These are phyloP conservation scores for Astrocystis sublimbata DNA, from an alignment of 495 filamentous ascomycete genomes.

Conservation along the genomic window DNA sequence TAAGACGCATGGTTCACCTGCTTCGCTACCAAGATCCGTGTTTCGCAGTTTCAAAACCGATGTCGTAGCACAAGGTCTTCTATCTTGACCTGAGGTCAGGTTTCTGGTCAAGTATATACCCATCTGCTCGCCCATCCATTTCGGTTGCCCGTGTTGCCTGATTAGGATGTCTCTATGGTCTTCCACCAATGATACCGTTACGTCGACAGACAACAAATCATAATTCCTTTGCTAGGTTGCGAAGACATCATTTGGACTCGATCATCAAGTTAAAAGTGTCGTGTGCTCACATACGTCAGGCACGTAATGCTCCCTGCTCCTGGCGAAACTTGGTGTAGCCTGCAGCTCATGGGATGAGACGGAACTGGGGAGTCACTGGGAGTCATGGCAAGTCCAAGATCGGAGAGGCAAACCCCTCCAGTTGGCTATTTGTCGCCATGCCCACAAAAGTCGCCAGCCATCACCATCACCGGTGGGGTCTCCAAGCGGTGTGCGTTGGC, in stretches of 20 bases:
- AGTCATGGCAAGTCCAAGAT: no score
- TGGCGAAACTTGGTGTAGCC: not conserved
- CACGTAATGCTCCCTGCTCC: no score
- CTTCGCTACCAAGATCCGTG: no score
- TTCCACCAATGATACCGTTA: conserved; percentile 9
- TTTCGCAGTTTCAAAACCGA: no score
- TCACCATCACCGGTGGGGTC: not conserved
- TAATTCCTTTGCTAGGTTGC: no score
- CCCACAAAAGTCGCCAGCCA: not conserved
- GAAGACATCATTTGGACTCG: not conserved
- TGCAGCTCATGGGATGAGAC: not conserved
- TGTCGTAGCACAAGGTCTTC: no score
- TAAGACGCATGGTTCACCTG: no score
- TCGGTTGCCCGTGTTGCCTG: not conserved
- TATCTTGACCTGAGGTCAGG: no score
- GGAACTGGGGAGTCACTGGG: not conserved
- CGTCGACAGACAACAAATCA: not conserved
- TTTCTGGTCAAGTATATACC: no score
- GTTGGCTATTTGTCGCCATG: not conserved
- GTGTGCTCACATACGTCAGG: no score
- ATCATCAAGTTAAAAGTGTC: no score
- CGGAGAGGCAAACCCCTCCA: conserved; percentile 1
- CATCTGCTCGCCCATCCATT: conserved; percentile 1
- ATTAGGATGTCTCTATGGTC: conserved; percentile 2
- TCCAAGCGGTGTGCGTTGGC: conserved; percentile 5